Base-by-base conservation (phyloP, 208 protist genomes). In the Angomonas deanei region DNA sequence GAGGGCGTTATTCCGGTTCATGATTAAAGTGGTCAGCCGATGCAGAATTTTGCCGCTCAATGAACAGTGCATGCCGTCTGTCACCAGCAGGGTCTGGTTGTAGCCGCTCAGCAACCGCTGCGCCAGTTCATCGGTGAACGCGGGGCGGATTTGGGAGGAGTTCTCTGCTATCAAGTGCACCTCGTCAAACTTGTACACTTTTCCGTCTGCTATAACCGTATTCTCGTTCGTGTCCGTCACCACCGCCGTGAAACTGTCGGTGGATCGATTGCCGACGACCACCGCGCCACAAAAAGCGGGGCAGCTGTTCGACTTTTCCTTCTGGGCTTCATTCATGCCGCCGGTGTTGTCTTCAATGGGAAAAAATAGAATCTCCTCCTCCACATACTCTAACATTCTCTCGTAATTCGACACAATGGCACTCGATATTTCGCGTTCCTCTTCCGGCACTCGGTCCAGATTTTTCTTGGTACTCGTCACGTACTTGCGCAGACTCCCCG, bases 11-110 rank as follows among this genome's bases (percentile, higher is more conserved):
- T 47, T 59, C 49, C 52, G 3, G 13, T 34, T 47, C 34, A 74
- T 49, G 19, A 78, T 52, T 3, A 49, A 2, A 21, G 47, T 64
- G 49, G 73, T 66, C 10, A 70, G 32, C 34, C 65, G 71, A 49
- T 58, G 56, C 39, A 80, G 50, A 21, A 74, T 36, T 46, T 52
- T 34, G 8, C 54, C 48, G 1, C 59, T 64, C 19, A 60, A 27
- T 21, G 26, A 50, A 10, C 58, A 70, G 61, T 57, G 57, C 8
- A 23, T 32, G 47, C 60, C 74, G 59, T 74, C 74, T 0, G 60
- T 56, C 24, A 72, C 60, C 23, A 80, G 31, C 19, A 80, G 56
- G 13, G 61, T 34, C 31, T 42, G 48, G 59, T 80, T 80, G 49
- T 56, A 58, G 10, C 74, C 74, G 38, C 60, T 42, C 47, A 72